These are phyloP conservation scores for Cyclotella atomus DNA, from an alignment of 108 stramenopile species.

Conservation along the genomic window DNA sequence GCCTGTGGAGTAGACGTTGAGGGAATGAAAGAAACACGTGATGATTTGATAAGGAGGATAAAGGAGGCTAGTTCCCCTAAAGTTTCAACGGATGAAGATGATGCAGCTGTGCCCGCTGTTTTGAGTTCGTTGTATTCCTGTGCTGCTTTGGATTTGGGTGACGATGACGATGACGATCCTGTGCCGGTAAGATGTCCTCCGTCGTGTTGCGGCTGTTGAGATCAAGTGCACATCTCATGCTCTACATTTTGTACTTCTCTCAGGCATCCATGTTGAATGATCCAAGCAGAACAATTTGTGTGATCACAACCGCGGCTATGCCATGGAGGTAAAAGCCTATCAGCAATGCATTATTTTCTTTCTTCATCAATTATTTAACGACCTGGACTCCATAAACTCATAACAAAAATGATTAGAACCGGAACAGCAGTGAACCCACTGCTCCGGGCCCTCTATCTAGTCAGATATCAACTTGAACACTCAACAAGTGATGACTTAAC, in stretches of 20 bases:
- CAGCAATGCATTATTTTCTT: too few relatives aligned
- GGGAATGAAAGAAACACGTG: slow-evolving; percentile 4
- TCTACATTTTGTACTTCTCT: neutral
- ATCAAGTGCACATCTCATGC: neutral
- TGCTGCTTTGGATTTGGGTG: slow-evolving; percentile 7
- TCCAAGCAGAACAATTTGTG: slow-evolving; percentile 44
- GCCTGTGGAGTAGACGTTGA: slow-evolving; percentile 1
- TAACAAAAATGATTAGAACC: too few relatives aligned
- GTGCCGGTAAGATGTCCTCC: slow-evolving; percentile 18
- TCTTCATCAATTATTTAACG: too few relatives aligned
- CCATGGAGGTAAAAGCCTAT: slow-evolving; percentile 58
- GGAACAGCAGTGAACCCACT: slow-evolving; percentile 82
- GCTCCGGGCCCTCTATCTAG: slow-evolving; percentile 66
- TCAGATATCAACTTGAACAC: slow-evolving; percentile 34
- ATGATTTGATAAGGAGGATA: slow-evolving; percentile 1
- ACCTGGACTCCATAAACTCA: too few relatives aligned
- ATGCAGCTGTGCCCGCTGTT: neutral
- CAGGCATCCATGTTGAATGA: slow-evolving; percentile 27
- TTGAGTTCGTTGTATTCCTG: slow-evolving; percentile 19
- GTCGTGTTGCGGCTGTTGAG: too few relatives aligned
- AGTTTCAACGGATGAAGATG: neutral
- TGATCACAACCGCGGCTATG: slow-evolving; percentile 71
- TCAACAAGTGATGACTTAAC: neutral
- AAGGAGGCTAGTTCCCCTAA: slow-evolving; percentile 5
- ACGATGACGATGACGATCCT: slow-evolving; percentile 18